Percentiles rank a stretch among this genome's conserved stretches.
Conservation (phyloP, 129 eudicot species). For the Tagetes patula region DNA sequence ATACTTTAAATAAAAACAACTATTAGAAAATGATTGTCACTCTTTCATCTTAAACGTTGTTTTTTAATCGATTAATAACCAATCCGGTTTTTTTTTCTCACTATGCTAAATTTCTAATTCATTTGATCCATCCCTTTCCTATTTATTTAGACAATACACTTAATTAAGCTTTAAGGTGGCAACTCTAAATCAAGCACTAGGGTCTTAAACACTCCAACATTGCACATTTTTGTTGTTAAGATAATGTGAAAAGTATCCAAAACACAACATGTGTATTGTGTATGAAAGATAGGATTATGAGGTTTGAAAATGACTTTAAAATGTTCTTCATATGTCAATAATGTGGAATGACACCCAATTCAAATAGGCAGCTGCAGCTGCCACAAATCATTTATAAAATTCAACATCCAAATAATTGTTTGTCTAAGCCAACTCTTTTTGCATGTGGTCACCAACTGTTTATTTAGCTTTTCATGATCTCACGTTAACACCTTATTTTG, state of each 20-base stretch:
- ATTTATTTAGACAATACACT: neutral
- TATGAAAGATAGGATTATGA: slow-evolving; percentile 17
- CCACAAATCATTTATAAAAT: slow-evolving; percentile 23
- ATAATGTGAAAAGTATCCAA: slow-evolving; percentile 31
- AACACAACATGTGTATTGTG: slow-evolving; percentile 40
- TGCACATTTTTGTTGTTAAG: slow-evolving; percentile 29
- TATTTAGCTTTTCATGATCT: slow-evolving; percentile 29
- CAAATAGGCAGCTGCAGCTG: slow-evolving; percentile 8
- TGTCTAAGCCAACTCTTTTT: slow-evolving; percentile 31
- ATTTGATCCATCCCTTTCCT: too few species aligned
- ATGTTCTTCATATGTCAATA: slow-evolving; percentile 36
- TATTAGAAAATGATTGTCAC: too few species aligned
- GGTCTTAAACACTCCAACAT: slow-evolving; percentile 31
- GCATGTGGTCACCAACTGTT: slow-evolving; percentile 36
- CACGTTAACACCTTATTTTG: slow-evolving; percentile 5
- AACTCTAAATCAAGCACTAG: slow-evolving; percentile 25
- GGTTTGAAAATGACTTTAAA: slow-evolving; percentile 26
- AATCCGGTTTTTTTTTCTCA: too few species aligned
- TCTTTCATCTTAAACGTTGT: too few species aligned
- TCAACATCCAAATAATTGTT: slow-evolving; percentile 30
- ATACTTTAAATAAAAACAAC: too few species aligned
- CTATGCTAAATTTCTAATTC: too few species aligned
- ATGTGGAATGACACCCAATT: slow-evolving; percentile 35
- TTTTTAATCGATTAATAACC: too few species aligned
- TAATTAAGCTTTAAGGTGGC: slow-evolving; percentile 9